Conservation (phyloP, 2,329 filamentous ascomycete species). For the Aspergillus quadricinctus region DNA sequence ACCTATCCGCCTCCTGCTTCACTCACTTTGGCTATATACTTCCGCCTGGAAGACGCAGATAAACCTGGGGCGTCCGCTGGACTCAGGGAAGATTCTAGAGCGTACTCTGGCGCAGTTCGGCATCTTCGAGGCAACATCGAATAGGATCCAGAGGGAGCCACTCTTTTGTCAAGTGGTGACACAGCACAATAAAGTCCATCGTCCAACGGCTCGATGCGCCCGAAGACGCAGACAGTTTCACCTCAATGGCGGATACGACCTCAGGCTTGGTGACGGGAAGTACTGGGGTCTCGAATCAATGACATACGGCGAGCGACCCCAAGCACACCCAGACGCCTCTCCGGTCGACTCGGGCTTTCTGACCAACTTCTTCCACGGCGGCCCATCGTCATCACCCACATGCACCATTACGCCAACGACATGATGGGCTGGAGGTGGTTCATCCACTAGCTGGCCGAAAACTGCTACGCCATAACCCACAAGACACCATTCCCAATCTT, state of each 20-base stretch:
- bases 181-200: slow-evolving; percentile 33
- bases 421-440: slow-evolving; percentile 41
- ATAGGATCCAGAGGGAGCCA: slow-evolving; percentile 32
- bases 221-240: slow-evolving; percentile 24
- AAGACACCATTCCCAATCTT: slow-evolving; percentile 30
- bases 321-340: slow-evolving; percentile 31
- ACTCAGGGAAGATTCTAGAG: slow-evolving; percentile 34
- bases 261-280: slow-evolving; percentile 30
- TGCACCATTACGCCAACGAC: slow-evolving; percentile 44
- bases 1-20: slow-evolving; percentile 30
- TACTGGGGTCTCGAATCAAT: slow-evolving; percentile 35
- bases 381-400: slow-evolving; percentile 39
- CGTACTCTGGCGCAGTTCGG: slow-evolving; percentile 32
- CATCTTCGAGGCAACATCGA: slow-evolving; percentile 41
- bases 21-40: slow-evolving; percentile 41
- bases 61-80: slow-evolving; percentile 22
- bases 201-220: slow-evolving; percentile 37
- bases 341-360: slow-evolving; percentile 38
- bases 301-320: slow-evolving; percentile 29
- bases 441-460: slow-evolving; percentile 41
- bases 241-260: slow-evolving; percentile 35
- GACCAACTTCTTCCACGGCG: slow-evolving; percentile 41
- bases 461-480: slow-evolving; percentile 35
- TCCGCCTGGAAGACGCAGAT: slow-evolving; percentile 30
- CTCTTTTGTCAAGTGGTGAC: slow-evolving; percentile 34